These are phyloP conservation scores for Veloporphyrellus conicus DNA, from an alignment of 1,284 basidiomycete genomes.

Conservation along the genomic window DNA sequence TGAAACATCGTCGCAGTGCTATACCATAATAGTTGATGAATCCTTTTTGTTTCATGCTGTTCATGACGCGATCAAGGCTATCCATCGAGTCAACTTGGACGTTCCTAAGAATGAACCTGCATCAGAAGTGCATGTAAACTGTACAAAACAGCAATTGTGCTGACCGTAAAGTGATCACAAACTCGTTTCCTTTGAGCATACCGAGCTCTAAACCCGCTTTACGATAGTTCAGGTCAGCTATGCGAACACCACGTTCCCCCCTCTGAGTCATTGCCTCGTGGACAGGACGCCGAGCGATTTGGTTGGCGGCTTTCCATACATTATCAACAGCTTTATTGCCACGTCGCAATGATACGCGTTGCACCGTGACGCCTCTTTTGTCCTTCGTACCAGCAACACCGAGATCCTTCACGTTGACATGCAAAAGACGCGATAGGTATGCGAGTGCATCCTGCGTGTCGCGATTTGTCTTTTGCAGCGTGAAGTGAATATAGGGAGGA, in stretches of 20 bases:
- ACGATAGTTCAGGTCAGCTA: constrained; percentile 85
- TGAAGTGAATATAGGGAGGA: constrained; percentile 93
- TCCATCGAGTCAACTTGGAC: constrained; percentile 72
- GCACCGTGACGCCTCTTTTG: constrained; percentile 94
- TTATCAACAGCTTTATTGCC: constrained; percentile 77
- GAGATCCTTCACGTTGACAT: constrained; percentile 74
- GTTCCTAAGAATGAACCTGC: constrained; percentile 52
- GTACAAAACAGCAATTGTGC: constrained; percentile 17
- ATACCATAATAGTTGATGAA: constrained; percentile 98
- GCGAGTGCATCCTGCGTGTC: constrained; percentile 94
- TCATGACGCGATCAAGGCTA: constrained; percentile 72
- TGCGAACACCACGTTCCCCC: constrained; percentile 86
- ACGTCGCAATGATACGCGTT: constrained; percentile 83
- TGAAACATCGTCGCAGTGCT: constrained; percentile 5
- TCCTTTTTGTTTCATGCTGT: constrained; percentile 77
- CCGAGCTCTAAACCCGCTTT: constrained; percentile 83
- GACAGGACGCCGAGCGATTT: constrained; percentile 54
- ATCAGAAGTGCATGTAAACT: constrained; percentile 3
- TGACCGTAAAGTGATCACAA: constrained; percentile 89
- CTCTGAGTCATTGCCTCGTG: constrained; percentile 62
- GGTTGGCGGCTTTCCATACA: constrained; percentile 79
- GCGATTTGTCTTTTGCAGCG: constrained; percentile 94
- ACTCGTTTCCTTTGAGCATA: constrained; percentile 93
- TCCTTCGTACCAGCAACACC: constrained; percentile 96
- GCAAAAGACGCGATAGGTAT: constrained; percentile 73